A percentile compares a stretch with the other conserved stretches of the same genome.
These are phyloP conservation scores for Volvox africanus DNA, from an alignment of 139 green algal species.

Conservation along the genomic window DNA sequence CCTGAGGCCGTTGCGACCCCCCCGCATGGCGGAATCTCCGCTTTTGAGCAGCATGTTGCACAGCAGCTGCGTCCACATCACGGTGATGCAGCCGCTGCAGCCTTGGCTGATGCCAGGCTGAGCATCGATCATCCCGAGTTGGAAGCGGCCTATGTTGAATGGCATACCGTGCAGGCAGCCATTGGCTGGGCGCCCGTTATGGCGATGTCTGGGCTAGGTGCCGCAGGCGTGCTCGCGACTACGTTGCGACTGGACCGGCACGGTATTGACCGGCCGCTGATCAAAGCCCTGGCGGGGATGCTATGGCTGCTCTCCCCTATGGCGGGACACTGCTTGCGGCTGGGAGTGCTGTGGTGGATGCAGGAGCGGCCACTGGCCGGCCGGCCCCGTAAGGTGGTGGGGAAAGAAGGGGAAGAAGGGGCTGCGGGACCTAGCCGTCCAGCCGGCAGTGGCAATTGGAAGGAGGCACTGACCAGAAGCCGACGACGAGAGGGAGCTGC, in stretches of 20 bases:
- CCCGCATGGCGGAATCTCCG: no score
- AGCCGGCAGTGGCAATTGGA: no score
- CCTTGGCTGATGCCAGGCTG: no score
- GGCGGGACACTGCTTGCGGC: conserved; percentile 13
- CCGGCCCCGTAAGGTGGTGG: no score
- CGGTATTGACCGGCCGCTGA: neutral
- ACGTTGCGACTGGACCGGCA: conserved; percentile 1
- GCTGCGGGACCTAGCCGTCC: no score
- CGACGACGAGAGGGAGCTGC: no score
- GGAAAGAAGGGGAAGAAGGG: no score
- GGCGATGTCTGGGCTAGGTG: neutral
- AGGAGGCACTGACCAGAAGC: no score
- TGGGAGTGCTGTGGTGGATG: neutral
- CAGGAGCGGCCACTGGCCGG: neutral
- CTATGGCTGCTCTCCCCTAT: conserved; percentile 10
- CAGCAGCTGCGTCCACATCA: no score
- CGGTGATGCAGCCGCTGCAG: no score
- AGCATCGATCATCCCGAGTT: neutral
- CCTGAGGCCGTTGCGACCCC: no score
- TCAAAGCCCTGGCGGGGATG: conserved; percentile 33
- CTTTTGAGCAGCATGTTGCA: no score
- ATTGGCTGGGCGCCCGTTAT: neutral
- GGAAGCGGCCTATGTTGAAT: neutral
- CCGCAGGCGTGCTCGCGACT: neutral
- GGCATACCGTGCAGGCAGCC: neutral